These are phyloP conservation scores for Chaetoceros tenuissimus DNA, from an alignment of 108 stramenopile genomes.

Conservation along the genomic window DNA sequence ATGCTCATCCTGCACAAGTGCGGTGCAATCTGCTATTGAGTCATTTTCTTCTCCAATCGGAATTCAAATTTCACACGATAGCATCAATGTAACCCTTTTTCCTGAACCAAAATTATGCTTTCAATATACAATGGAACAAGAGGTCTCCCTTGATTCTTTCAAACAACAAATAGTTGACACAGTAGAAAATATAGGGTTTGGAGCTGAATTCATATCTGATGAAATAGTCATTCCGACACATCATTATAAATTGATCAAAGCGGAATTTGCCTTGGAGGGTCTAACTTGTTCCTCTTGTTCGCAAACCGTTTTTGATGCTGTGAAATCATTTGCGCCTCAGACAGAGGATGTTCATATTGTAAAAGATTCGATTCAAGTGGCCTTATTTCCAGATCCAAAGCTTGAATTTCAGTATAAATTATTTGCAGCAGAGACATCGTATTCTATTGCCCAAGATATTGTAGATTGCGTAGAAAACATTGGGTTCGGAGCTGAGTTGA, in stretches of 20 bases:
- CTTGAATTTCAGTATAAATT: constrained; percentile 11
- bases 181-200: constrained; percentile 29
- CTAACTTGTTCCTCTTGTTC: constrained; percentile 34
- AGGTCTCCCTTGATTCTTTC: not conserved
- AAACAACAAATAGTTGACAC: constrained; percentile 11
- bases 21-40: constrained; percentile 19
- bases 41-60: constrained; percentile 11
- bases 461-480: constrained; percentile 23
- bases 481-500: constrained; percentile 27
- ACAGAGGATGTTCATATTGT: constrained; percentile 8
- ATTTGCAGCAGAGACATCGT: constrained; percentile 9
- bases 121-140: not conserved
- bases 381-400: constrained; percentile 32
- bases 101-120: constrained; percentile 6
- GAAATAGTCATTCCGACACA: not conserved
- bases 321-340: constrained; percentile 14
- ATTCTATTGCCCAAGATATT: constrained; percentile 1
- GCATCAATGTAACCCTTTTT: constrained; percentile 8
- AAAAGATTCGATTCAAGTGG: constrained; percentile 25
- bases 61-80: constrained; percentile 22
- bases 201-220: constrained; percentile 11
- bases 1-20: constrained; percentile 38
- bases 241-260: not conserved
- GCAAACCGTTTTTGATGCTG: constrained; percentile 22
- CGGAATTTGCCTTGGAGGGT: constrained; percentile 30